Evolutionary conservation across 2,329 filamentous ascomycete species (phyloP).

Genomic region (Elsinoe batatas): DNA sequence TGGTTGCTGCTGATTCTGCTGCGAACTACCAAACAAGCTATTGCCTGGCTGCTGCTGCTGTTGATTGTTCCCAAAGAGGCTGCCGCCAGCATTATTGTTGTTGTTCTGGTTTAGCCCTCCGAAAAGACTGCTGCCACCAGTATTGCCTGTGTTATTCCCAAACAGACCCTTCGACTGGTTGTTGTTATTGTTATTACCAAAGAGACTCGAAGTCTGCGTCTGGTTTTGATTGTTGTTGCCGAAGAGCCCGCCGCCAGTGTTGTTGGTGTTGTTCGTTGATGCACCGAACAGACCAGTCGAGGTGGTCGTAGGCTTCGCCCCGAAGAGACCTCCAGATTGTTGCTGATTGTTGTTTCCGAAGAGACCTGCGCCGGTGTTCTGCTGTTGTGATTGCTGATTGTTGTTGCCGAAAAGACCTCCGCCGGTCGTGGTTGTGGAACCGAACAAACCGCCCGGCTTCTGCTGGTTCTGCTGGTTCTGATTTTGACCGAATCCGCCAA

Average conservation of each 20-base stretch:
- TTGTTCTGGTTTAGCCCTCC: slow-evolving; percentile 30
- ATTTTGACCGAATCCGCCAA: slow-evolving; percentile 11
- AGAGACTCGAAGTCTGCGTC: slow-evolving; percentile 41
- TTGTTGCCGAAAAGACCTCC: slow-evolving; percentile 37
- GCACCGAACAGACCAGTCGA: slow-evolving; percentile 23
- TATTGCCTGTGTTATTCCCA: slow-evolving; percentile 11
- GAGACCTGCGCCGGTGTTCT: slow-evolving; percentile 26
- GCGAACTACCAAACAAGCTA: slow-evolving; percentile 41
- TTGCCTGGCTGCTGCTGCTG: slow-evolving; percentile 34
- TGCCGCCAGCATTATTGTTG: slow-evolving; percentile 23
- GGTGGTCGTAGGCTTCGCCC: slow-evolving; percentile 25
- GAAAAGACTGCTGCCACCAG: slow-evolving; percentile 22
- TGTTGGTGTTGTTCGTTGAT: slow-evolving; percentile 22
- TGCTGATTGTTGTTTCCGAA: slow-evolving; percentile 20
- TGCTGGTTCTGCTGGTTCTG: slow-evolving; percentile 31
- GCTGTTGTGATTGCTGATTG: slow-evolving; percentile 23
- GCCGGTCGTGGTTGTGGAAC: slow-evolving; percentile 17
- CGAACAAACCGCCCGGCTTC: slow-evolving; percentile 34
- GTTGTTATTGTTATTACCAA: slow-evolving; percentile 32
- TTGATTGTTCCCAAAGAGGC: slow-evolving; percentile 35
- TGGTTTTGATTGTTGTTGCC: slow-evolving; percentile 33
- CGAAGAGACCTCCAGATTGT: slow-evolving; percentile 25
- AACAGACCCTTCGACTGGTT: slow-evolving; percentile 29
- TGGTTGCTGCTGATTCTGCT: slow-evolving; percentile 43
- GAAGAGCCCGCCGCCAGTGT: slow-evolving; percentile 23